phyloP scores from a whole-genome alignment of 164 flowering plant genomes.

The Umbilicus rupestris region DNA sequence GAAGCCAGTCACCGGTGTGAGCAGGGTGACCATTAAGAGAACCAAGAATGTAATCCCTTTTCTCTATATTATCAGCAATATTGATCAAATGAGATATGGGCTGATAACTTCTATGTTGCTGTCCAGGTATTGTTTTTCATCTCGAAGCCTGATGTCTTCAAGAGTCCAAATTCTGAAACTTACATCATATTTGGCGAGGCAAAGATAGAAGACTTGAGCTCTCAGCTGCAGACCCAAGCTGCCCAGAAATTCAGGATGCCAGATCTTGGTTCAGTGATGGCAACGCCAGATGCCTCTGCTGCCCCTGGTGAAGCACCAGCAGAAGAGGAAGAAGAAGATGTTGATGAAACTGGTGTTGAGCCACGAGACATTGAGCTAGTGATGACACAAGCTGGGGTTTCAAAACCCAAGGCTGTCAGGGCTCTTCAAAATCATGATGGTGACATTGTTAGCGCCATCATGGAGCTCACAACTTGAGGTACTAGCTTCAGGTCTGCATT shows the following conservation, averaged over 20 bases:
- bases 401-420: slow-evolving; percentile 70
- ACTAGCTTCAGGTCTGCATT: neutral
- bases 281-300: slow-evolving; percentile 43
- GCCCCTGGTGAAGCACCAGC: slow-evolving; percentile 27
- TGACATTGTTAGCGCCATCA: slow-evolving; percentile 90
- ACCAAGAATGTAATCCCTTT: slow-evolving; percentile 4
- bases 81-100: neutral
- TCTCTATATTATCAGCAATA: neutral
- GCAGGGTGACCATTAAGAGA: slow-evolving; percentile 12
- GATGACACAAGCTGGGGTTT: slow-evolving; percentile 87
- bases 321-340: slow-evolving; percentile 67
- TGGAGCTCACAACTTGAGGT: slow-evolving; percentile 80
- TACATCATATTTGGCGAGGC: slow-evolving; percentile 9
- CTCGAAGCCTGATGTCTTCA: slow-evolving; percentile 10
- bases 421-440: slow-evolving; percentile 64
- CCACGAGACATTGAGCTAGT: slow-evolving; percentile 78
- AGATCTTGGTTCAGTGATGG: slow-evolving; percentile 23
- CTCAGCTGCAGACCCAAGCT: slow-evolving; percentile 9
- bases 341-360: slow-evolving; percentile 81
- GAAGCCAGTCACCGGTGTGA: slow-evolving; percentile 8
- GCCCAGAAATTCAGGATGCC: slow-evolving; percentile 10
- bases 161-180: slow-evolving; percentile 9
- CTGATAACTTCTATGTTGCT: neutral
- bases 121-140: slow-evolving; percentile 6
- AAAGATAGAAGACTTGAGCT: slow-evolving; percentile 9